Base-by-base conservation (phyloP, 768 basidiomycete species). In the Termitomyces sp. region DNA sequence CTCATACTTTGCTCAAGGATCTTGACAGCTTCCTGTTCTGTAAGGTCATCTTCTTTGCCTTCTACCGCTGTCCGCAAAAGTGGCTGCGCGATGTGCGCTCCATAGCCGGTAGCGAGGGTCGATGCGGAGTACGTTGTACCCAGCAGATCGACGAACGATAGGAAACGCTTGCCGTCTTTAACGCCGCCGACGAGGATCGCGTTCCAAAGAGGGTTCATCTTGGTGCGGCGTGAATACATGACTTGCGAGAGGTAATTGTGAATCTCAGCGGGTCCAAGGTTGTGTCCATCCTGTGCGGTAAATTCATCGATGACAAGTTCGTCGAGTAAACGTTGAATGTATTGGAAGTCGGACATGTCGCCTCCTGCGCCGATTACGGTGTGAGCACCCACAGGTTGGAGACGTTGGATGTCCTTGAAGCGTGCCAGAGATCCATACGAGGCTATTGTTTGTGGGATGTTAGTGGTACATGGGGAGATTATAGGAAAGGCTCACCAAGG, bases 301-400 rank as follows among this genome's bases (percentile, higher is more conserved):
- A 87, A 82, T 70, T 99, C 94, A 35, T 88, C 83, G 59, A 85
- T 76, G 42, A 87, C 80, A 45, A 95, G 75, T 22, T 84, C 80
- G 58, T 97, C 89, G 45, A 99, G 82, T 45, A 87, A 64, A 46
- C 74, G 77, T 66, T 97, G 90, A 61, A 98, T 79, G 71, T 90
- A 87, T 70, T 99, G 97, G 73, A 93, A 98, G 74, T 99, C 97
- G 64, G 89, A 89, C 87, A 99, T 91, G 76, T 99, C 97, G 26
- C 97, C 97, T 15, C 92, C 85, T 2, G 90, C 96, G 21, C 92
- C 97, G 62, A 99, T 77, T 57, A 95, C 79, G 43, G 94, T 96
- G 71, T 85, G 82, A 37, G 80, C 73, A 8, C 95, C 94, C 34
- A 97, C 85, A 4, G 88, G 70, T 65, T 91, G 86, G 26, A 99